Base-by-base conservation (phyloP, 106 monocot genomes). In the Dendrobium catenatum region DNA sequence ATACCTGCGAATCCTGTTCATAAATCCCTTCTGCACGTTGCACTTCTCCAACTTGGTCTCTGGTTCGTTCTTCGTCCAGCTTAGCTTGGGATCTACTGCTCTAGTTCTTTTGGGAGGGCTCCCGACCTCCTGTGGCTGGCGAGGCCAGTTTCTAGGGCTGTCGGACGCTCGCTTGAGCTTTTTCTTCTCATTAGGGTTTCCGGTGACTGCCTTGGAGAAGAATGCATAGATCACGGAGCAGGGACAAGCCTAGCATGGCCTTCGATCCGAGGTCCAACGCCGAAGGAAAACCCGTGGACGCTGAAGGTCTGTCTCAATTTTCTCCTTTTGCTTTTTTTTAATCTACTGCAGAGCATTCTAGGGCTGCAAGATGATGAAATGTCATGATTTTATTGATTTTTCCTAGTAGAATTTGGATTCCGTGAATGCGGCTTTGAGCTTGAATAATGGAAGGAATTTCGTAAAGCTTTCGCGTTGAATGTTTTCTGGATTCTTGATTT, bases 191-290 rank as follows among this genome's bases (percentile, higher is more conserved):
- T 44, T 44, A 70, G 74, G 74, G 43, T 18, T 43, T 74, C 74
- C 43, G 19, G 41, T 29, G 43, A 44, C n/a, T 19, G 5, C 19
- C 6, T n/a, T 29, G n/a, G 76, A 76, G 76, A 27, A 49, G 22
- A 76, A 49, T 76, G 76, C 49, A 76, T 26, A 76, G 76, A 42
- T 51, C 76, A 6, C 22, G 49, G 29, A 76, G 76, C 76, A 22
- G 49, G 15, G 49, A 76, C 10, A 76, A 49, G 76, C 49, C 15
- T 51, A 22, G 27, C 27, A 4, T 4, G 49, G 26, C 5, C 42
- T 76, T 5, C 26, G 76, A 49, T 76, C 48, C 22, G 49, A 49
- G 42, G 49, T 42, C 4, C 16, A 13, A 9, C 49, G 27, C 26
- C 27, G 49, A 42, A 17, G 11, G 47, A 22, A 18, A 76, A 13